These are phyloP conservation scores for Tetrapisispora fleetii DNA, from an alignment of 805 yeast species.

Conservation along the genomic window DNA sequence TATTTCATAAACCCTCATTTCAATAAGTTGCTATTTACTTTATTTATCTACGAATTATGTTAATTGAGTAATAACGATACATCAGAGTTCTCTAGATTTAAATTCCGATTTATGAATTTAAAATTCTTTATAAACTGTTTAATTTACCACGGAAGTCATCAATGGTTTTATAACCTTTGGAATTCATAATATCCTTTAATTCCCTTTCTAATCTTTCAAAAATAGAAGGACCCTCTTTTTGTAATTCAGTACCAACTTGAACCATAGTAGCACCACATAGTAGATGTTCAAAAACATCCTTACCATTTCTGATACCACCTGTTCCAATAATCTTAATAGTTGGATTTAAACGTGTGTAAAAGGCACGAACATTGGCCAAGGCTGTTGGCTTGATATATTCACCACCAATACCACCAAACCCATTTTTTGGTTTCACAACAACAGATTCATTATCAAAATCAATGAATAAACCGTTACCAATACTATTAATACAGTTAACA, in stretches of 20 bases:
- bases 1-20: too few relatives aligned
- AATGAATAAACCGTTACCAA: slow-evolving; percentile 26
- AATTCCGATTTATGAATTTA: background rate
- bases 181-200: slow-evolving; percentile 10
- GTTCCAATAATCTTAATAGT: slow-evolving; percentile 24
- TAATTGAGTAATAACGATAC: background rate
- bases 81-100: background rate
- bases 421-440: slow-evolving; percentile 26
- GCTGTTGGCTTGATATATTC: slow-evolving; percentile 28
- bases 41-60: background rate
- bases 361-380: slow-evolving; percentile 26
- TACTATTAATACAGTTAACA: slow-evolving; percentile 24
- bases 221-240: slow-evolving; percentile 20
- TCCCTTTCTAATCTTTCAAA: slow-evolving; percentile 16
- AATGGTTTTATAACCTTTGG: slow-evolving; percentile 23
- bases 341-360: slow-evolving; percentile 24
- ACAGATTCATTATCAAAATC: slow-evolving; percentile 22
- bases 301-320: slow-evolving; percentile 25
- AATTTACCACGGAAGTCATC: slow-evolving; percentile 26
- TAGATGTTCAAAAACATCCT: slow-evolving; percentile 26
- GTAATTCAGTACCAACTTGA: slow-evolving; percentile 24
- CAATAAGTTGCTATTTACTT: too few relatives aligned
- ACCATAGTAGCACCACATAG: slow-evolving; percentile 27
- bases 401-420: slow-evolving; percentile 29
- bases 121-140: slow-evolving; percentile 11